Evolutionary conservation across 2,329 filamentous ascomycete genomes (phyloP), one percentile per base, ranked within the genome.

Genomic region (Aspergillus versicolor): DNA sequence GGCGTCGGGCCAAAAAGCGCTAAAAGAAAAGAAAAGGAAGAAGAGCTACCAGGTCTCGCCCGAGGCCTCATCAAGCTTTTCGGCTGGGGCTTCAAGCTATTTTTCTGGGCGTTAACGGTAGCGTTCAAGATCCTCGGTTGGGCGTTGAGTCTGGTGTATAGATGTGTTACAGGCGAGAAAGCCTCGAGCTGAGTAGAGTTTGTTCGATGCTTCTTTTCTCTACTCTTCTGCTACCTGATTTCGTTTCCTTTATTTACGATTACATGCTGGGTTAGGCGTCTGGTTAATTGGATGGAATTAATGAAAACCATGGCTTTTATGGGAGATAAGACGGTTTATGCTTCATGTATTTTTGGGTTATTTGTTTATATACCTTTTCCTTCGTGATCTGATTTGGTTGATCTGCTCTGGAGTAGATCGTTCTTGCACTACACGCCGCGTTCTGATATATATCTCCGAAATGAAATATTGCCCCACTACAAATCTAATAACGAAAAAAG

Each of bases 121-220:
- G 47, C 70, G 19, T 75, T 77, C 6, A 77, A 75, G 56, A 62
- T 75, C 8, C 43, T 79, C 21, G 72, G 73, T 17, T 79, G 75
- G 76, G 11, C 76, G 37, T 56, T 79, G 63, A 73, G 79, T 6
- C 66, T 62, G 52, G 49, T 71, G 21, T 75, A 74, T 8, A 68
- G 73, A 32, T 75, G 73, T 54, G 61, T 76, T 41, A 77, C 74
- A 3, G 75, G 75, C 57, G 71, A 77, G 65, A 75, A 75, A 61
- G 73, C 74, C 60, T 45, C 30, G 46, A 41, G 12, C 42, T 40
- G 27, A 30, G 41, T 11, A 42, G 2, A n/a, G 21, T 5, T 37
- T 40, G 19, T 41, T 40, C 24, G 19, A 42, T 40, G n/a, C 38
- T 21, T 17, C n/a, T 24, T 12, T 45, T 21, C 13, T 2, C 38